Evolutionary conservation across 176 grass and related monocot genomes (phyloP).

Genomic region (Phoenix roebelenii): DNA sequence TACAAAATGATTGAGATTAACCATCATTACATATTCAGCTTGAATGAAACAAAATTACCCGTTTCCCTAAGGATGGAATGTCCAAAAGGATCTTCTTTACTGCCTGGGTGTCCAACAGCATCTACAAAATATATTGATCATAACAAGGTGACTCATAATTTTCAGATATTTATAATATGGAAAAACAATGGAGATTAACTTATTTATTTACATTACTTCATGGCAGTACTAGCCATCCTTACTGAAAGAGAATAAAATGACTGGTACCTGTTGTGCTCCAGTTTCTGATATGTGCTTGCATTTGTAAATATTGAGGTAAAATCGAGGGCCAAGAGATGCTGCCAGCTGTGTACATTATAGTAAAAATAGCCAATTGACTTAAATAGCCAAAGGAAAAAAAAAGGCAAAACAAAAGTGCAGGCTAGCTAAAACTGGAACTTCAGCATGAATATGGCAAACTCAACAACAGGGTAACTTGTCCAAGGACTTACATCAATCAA

Average conservation of each 20-base stretch:
- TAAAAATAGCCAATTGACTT: neutral
- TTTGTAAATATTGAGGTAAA: conserved; percentile 99
- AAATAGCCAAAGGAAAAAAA: neutral
- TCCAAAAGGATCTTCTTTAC: conserved; percentile 91
- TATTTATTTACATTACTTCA: no score
- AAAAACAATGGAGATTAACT: no score
- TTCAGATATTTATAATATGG: no score
- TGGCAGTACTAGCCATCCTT: no score
- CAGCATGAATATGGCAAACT: no score
- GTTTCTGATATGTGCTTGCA: conserved; percentile 99
- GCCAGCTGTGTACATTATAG: conserved; percentile 51
- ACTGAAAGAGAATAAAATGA: conserved; percentile 13
- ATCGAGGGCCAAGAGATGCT: conserved; percentile 92
- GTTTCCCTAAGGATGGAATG: conserved; percentile 91
- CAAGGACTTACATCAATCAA: no score
- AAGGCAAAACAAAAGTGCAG: neutral
- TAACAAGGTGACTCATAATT: no score
- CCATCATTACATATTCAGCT: neutral
- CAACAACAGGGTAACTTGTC: no score
- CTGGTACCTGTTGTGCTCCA: conserved; percentile 80
- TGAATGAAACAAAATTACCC: conserved; percentile 36
- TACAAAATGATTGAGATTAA: neutral
- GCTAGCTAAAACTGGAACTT: no score
- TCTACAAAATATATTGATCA: conserved; percentile 29
- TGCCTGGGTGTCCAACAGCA: conserved; percentile 96